Evolutionary conservation across 345 rosid species (phyloP).

Genomic region (Corymbia maculata): DNA sequence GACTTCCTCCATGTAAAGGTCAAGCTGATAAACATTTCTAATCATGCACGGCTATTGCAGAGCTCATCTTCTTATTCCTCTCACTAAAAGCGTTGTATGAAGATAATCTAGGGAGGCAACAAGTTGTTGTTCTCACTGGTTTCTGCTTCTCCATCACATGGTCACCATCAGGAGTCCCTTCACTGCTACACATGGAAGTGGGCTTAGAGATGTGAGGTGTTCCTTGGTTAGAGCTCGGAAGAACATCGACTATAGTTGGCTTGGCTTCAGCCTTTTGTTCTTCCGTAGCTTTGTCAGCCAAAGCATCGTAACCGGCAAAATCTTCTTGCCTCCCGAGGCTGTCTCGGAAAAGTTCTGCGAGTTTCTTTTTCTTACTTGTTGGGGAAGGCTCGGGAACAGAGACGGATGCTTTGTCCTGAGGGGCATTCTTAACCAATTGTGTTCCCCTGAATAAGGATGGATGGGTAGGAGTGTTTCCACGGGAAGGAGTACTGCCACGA

Average conservation of each 20-base stretch:
- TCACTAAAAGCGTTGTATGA: constrained; percentile 47
- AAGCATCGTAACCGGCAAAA: constrained; percentile 1
- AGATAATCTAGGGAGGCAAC: constrained; percentile 77
- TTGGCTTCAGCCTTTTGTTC: constrained; percentile 4
- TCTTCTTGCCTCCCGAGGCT: constrained; percentile 26
- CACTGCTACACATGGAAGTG: constrained; percentile 38
- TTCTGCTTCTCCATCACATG: constrained; percentile 23
- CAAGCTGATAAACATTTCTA: neutral
- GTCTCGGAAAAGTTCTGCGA: constrained; percentile 64
- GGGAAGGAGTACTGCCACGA: constrained; percentile 81
- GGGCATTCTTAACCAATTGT: constrained; percentile 21
- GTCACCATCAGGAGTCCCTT: constrained; percentile 38
- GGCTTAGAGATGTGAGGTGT: constrained; percentile 47
- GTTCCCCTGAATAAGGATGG: constrained; percentile 32
- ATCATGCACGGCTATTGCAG: constrained; percentile 26
- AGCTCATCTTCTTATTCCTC: constrained; percentile 67
- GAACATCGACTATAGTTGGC: constrained; percentile 18
- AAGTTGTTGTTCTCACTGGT: constrained; percentile 25
- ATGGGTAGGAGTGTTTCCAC: constrained; percentile 80
- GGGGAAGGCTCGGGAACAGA: constrained; percentile 33
- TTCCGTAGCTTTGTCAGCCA: constrained; percentile 1
- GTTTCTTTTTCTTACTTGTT: constrained; percentile 58
- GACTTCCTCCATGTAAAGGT: neutral
- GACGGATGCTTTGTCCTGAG: constrained; percentile 17
- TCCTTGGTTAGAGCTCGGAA: constrained; percentile 23